A percentile compares a stretch with the other conserved stretches of the same genome.
These are phyloP conservation scores for Pleodorina starrii DNA, from an alignment of 139 green algal genomes.

Conservation along the genomic window DNA sequence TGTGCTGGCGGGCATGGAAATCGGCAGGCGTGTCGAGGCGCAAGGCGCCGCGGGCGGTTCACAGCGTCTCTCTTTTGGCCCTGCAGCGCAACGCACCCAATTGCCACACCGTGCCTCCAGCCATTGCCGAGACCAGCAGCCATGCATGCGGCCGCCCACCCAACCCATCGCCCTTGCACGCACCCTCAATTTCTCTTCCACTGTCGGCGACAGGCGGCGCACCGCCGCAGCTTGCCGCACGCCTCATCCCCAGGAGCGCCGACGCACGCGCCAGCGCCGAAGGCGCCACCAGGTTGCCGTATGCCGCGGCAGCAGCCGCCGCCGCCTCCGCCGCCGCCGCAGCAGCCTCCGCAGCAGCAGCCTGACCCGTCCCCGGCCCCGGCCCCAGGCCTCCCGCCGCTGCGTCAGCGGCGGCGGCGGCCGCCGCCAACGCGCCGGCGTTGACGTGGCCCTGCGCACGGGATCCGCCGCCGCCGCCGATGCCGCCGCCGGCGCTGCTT, in stretches of 20 bases:
- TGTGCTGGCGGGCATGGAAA: no score
- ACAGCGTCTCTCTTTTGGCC: no score
- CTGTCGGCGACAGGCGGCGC: not conserved
- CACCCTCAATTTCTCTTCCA: not conserved
- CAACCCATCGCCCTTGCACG: no score
- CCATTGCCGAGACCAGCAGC: no score
- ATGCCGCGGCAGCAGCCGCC: not conserved
- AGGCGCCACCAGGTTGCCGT: not conserved
- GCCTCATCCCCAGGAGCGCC: not conserved
- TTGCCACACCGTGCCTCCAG: no score
- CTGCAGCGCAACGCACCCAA: no score
- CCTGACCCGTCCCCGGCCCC: not conserved
- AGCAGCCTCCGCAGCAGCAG: not conserved
- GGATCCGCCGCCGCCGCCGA: not conserved
- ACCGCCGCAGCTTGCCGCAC: not conserved
- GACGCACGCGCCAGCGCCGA: not conserved
- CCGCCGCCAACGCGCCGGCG: no score
- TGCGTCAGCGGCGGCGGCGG: not conserved
- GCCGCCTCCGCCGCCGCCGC: no score
- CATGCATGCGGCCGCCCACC: no score
- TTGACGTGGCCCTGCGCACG: not conserved
- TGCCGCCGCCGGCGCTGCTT: not conserved
- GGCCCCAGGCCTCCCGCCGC: not conserved
- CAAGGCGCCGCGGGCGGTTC: no score
- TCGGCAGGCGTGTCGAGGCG: no score